Evolutionary conservation across 2,329 filamentous ascomycete genomes (phyloP).

Genomic region (Aspergillus nomiae): DNA sequence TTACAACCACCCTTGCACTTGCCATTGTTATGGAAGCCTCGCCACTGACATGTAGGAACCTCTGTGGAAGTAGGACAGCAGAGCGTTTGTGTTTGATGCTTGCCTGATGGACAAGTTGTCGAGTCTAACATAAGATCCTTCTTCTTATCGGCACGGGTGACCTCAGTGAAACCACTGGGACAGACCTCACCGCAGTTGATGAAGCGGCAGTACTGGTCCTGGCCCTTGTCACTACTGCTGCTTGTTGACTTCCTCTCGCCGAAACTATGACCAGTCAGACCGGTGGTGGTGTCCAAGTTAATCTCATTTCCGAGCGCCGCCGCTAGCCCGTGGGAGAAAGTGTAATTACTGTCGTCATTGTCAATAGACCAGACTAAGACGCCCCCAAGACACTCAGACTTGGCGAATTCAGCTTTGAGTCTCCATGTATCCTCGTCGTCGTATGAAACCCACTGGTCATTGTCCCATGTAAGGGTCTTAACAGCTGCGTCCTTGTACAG

Average conservation of each 20-base stretch:
- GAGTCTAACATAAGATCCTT: conserved; percentile 4
- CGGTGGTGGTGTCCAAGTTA: not conserved
- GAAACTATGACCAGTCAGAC: not conserved
- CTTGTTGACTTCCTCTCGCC: not conserved
- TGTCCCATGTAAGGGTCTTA: conserved; percentile 18
- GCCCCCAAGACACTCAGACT: conserved; percentile 22
- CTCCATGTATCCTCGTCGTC: conserved; percentile 42
- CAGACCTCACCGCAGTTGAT: not conserved
- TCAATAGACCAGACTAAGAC: not conserved
- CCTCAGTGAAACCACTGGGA: not conserved
- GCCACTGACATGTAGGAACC: not conserved
- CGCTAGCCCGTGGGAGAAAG: not conserved
- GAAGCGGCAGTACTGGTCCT: not conserved
- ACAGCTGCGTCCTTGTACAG: conserved; percentile 24
- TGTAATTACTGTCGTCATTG: not conserved
- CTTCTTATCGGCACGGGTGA: not conserved
- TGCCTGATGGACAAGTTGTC: not conserved
- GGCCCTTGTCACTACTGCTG: not conserved
- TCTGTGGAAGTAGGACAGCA: conserved; percentile 3
- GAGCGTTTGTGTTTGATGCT: not conserved
- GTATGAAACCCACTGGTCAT: conserved; percentile 30
- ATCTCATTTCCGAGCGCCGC: not conserved
- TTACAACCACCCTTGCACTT: too few species aligned
- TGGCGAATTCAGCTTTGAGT: conserved; percentile 40
- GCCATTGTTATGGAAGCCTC: not conserved